These are phyloP conservation scores for Amesomyces nigricolor DNA, from an alignment of 2,329 filamentous ascomycete genomes.

Conservation along the genomic window DNA sequence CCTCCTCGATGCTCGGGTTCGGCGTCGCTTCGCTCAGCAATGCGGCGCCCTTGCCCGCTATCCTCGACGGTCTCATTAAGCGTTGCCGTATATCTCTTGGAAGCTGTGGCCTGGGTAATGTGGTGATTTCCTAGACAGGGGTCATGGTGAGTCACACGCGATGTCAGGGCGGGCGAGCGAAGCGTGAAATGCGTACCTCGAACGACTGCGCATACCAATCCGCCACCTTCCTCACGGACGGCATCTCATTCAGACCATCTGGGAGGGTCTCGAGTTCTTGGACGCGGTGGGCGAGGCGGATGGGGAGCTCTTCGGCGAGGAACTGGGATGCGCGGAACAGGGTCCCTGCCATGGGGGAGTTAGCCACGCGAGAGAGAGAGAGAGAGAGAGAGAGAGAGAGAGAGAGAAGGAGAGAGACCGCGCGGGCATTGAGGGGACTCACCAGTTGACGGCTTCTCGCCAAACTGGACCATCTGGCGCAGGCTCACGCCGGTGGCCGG, in stretches of 20 bases:
- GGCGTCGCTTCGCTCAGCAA: constrained; percentile 76
- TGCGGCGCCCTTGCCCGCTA: constrained; percentile 47
- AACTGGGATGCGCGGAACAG: constrained; percentile 97
- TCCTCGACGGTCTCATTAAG: constrained; percentile 62
- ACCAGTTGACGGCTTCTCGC: constrained; percentile 88
- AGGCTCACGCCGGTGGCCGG: constrained; percentile 93
- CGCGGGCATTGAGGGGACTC: constrained; percentile 30
- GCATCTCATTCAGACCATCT: constrained; percentile 96
- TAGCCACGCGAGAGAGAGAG: constrained; percentile 9
- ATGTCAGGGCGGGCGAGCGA: background rate
- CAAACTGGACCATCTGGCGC: constrained; percentile 98
- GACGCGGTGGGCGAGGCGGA: constrained; percentile 91
- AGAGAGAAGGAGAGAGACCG: background rate
- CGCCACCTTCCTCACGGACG: constrained; percentile 87
- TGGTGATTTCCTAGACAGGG: constrained; percentile 76
- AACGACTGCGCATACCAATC: constrained; percentile 99
- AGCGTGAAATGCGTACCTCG: constrained; percentile 60
- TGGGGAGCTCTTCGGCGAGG: constrained; percentile 94
- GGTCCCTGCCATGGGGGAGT: constrained; percentile 56
- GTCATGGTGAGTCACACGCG: constrained; percentile 29
- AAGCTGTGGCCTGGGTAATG: constrained; percentile 70
- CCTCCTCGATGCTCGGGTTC: constrained; percentile 83
- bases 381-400: too few relatives aligned
- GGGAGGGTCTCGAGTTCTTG: constrained; percentile 88
- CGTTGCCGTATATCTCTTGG: constrained; percentile 70